Evolutionary conservation across 2,329 filamentous ascomycete species (phyloP).

Genomic region (Chalaropsis ovoidea): DNA sequence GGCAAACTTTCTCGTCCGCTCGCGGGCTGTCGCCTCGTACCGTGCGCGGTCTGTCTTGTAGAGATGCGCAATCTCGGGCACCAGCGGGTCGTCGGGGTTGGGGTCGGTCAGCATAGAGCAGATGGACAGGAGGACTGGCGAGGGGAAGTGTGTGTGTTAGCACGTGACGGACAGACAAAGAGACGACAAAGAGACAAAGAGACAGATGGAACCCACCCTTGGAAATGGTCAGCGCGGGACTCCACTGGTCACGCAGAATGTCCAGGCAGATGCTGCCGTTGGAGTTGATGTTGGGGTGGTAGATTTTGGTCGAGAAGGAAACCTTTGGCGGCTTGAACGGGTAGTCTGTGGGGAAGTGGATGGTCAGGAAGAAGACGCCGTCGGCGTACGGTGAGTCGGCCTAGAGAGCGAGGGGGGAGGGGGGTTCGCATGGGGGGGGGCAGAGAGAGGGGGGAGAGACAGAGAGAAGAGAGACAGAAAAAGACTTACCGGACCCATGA

Average conservation of each 20-base stretch:
- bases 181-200: not conserved
- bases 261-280: slow-evolving; percentile 99
- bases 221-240: slow-evolving; percentile 92
- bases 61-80: slow-evolving; percentile 97
- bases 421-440: not conserved
- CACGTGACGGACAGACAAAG: not conserved
- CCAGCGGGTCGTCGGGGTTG: slow-evolving; percentile 96
- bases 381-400: slow-evolving; percentile 94
- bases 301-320: slow-evolving; percentile 99
- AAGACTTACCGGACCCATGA: slow-evolving; percentile 89
- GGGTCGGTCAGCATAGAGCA: slow-evolving; percentile 99
- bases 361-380: slow-evolving; percentile 97
- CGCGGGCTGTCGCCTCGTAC: slow-evolving; percentile 91
- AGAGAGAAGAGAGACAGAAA: slow-evolving; percentile 24
- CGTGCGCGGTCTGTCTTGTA: slow-evolving; percentile 97
- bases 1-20: slow-evolving; percentile 99
- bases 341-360: slow-evolving; percentile 99
- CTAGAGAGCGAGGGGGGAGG: slow-evolving; percentile 37
- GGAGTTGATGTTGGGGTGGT: slow-evolving; percentile 99
- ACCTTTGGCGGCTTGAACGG: slow-evolving; percentile 99
- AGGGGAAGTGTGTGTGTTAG: slow-evolving; percentile 24
- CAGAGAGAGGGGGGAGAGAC: not conserved
- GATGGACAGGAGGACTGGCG: slow-evolving; percentile 87
- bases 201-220: slow-evolving; percentile 62
- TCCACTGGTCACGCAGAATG: slow-evolving; percentile 98